phyloP scores from a whole-genome alignment of 306 rosid genomes.

The Quercus aquifolioides region DNA sequence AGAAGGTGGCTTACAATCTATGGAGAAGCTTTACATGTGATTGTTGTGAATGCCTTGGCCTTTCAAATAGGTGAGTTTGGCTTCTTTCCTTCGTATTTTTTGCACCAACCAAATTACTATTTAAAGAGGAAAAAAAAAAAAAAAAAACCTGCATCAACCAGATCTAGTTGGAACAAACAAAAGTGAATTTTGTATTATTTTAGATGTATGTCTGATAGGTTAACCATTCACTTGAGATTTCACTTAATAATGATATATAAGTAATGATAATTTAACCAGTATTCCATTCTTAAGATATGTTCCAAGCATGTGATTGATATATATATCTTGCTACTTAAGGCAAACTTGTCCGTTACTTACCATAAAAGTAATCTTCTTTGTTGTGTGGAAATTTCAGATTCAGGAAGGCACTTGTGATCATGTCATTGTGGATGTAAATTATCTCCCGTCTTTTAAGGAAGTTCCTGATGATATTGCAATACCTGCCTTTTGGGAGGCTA shows the following conservation, averaged over 20 bases:
- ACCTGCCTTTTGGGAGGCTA: constrained; percentile 87
- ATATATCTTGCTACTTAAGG: not conserved
- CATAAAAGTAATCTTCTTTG: not conserved
- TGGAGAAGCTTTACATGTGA: not conserved
- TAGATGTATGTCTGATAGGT: no score
- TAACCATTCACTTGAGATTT: not conserved
- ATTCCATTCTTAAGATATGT: not conserved
- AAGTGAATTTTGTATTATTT: no score
- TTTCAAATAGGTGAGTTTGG: not conserved
- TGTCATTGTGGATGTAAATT: constrained; percentile 90
- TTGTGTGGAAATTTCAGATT: constrained; percentile 37
- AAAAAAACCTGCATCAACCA: no score
- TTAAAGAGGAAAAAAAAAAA: not conserved
- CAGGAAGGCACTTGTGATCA: constrained; percentile 82
- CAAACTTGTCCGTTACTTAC: no score
- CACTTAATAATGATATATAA: not conserved
- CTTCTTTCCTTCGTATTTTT: not conserved
- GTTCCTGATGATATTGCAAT: constrained; percentile 70
- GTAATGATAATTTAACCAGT: not conserved
- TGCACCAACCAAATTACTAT: not conserved
- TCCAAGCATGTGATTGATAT: not conserved
- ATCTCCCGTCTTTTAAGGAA: constrained; percentile 94
- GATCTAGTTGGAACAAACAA: no score
- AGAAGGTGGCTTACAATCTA: not conserved
- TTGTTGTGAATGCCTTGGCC: not conserved